Base-by-base conservation (phyloP, 352 stramenopile genomes). In the Pythium volutum region DNA sequence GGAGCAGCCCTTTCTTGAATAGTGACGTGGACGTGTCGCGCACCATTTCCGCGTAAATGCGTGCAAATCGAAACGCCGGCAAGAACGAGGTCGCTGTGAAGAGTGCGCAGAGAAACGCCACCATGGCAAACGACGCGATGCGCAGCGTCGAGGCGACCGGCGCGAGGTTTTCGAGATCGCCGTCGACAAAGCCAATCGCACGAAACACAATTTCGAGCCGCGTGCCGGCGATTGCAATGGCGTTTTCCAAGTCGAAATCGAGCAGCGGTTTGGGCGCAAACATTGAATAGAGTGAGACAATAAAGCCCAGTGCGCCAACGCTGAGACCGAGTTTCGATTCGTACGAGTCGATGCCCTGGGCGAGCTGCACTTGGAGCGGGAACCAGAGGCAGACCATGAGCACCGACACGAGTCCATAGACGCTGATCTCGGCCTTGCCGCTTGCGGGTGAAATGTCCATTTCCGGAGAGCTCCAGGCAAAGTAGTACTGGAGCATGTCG, bases 11-110 rank as follows among this genome's bases (percentile, higher is more conserved):
- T 59, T 87, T 89, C 36, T 59, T 70, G 11, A 63, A 8, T 0
- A 62, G 25, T 0, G 64, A 70, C 11, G 62, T 70, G 36, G 73
- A 62, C 23, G 69, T 66, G 59, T 82, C 74, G 14, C 73, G 74
- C 42, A 80, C 79, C 74, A 91, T 81, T 55, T 86, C 84, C 47
- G 64, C 67, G 66, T 93, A 93, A 74, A 91, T 93, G 46, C 84
- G 79, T 20, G 84, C 77, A 50, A 93, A 93, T 47, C 84, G 74
- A 45, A 93, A 90, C 4, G 74, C 79, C 18, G 84, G 84, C 10
- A 93, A 57, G 53, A 93, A 89, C 29, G 68, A 72, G 31, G 81
- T 90, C 66, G 68, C 75, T 18, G 78, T 77, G 52, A 91, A 87
- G 12, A 87, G 50, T 6, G 67, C 84, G 0, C 79, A 81, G 25